phyloP scores from a whole-genome alignment of 805 yeast genomes.

The Candida xiaguanensis region DNA sequence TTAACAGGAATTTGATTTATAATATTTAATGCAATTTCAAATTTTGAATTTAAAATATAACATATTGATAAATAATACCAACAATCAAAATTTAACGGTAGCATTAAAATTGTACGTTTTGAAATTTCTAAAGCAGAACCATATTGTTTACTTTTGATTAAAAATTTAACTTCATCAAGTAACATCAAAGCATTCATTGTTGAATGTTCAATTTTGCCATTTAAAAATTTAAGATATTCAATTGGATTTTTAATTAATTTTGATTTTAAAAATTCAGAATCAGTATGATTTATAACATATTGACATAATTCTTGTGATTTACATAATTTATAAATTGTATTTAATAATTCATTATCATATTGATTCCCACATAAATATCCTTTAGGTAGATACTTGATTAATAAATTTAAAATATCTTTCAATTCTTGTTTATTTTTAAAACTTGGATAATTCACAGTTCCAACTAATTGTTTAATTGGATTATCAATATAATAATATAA shows the following conservation, averaged over 20 bases:
- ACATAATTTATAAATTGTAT: constrained; percentile 44
- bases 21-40: constrained; percentile 57
- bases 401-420: constrained; percentile 25
- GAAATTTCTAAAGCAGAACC: constrained; percentile 60
- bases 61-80: constrained; percentile 67
- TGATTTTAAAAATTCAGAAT: constrained; percentile 11
- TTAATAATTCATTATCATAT: constrained; percentile 52
- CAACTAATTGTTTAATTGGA: constrained; percentile 54
- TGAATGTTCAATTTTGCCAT: constrained; percentile 8
- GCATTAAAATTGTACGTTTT: constrained; percentile 52
- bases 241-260: constrained; percentile 22
- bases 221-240: constrained; percentile 19
- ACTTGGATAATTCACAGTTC: constrained; percentile 48
- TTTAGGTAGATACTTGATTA: constrained; percentile 44
- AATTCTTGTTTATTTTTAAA: constrained; percentile 17
- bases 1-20: constrained; percentile 71
- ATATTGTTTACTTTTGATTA: constrained; percentile 50
- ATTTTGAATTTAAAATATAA: constrained; percentile 55
- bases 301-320: constrained; percentile 25
- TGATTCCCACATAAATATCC: constrained; percentile 45
- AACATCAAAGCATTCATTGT: constrained; percentile 58
- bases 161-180: constrained; percentile 60
- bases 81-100: constrained; percentile 73
- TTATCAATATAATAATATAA: constrained; percentile 51
- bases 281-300: constrained; percentile 10